Evolutionary conservation across 2,329 filamentous ascomycete genomes (phyloP).

Genomic region (Corynespora cassiicola): DNA sequence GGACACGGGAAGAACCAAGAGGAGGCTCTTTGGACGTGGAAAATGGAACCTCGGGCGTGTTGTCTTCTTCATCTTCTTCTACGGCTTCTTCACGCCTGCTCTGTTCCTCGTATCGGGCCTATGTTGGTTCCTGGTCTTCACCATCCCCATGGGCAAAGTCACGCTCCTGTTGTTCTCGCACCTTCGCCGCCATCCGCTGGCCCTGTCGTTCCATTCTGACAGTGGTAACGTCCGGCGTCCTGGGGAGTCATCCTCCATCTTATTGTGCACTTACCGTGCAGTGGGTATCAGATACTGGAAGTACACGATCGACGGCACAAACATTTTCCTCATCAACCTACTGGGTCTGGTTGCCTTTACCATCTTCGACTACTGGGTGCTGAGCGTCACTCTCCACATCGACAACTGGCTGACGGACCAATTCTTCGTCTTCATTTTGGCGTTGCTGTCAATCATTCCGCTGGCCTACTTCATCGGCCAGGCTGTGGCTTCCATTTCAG

Average conservation of each 20-base stretch:
- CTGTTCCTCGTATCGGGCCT: slow-evolving; percentile 84
- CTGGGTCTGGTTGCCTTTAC: slow-evolving; percentile 93
- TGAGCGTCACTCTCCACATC: slow-evolving; percentile 72
- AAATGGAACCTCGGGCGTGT: slow-evolving; percentile 95
- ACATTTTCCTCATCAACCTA: slow-evolving; percentile 98
- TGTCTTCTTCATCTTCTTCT: slow-evolving; percentile 96
- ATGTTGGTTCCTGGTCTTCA: slow-evolving; percentile 97
- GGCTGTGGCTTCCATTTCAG: slow-evolving; percentile 96
- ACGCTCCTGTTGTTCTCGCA: slow-evolving; percentile 90
- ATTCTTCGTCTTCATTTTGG: slow-evolving; percentile 84
- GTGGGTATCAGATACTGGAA: slow-evolving; percentile 98
- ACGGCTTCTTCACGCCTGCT: slow-evolving; percentile 85
- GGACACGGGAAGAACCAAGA: slow-evolving; percentile 65
- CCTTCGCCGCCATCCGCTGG: slow-evolving; percentile 87
- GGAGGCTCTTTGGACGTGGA: slow-evolving; percentile 89
- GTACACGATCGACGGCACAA: slow-evolving; percentile 97
- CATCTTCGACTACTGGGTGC: slow-evolving; percentile 88
- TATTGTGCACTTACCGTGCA: slow-evolving; percentile 95
- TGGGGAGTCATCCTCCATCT: slow-evolving; percentile 79
- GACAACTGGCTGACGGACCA: slow-evolving; percentile 79
- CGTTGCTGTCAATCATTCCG: slow-evolving; percentile 90
- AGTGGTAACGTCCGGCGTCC: slow-evolving; percentile 74
- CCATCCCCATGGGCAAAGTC: slow-evolving; percentile 97
- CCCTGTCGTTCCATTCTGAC: slow-evolving; percentile 91
- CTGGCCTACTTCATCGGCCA: slow-evolving; percentile 98